Conservation (phyloP, 495 filamentous ascomycete species). For the Neurospora sp. region DNA sequence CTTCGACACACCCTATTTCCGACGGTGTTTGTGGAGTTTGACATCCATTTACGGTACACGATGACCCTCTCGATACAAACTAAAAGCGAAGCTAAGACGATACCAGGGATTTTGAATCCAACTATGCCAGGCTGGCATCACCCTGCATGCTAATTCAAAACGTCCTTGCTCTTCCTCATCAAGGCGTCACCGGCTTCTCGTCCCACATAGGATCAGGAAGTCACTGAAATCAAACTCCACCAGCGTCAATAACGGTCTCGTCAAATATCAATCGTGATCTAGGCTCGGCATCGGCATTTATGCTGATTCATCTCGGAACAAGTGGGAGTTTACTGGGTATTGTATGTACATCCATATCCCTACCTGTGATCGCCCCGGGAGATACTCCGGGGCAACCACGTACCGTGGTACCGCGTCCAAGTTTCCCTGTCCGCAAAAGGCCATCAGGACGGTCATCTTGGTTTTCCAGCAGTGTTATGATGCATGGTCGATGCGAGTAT, state of each 20-base stretch:
- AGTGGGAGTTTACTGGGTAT: not conserved
- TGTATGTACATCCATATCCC: not conserved
- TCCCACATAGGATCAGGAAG: not conserved
- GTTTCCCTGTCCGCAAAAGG: not conserved
- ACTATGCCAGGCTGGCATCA: not conserved
- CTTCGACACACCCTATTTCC: not conserved
- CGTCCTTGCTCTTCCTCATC: not conserved
- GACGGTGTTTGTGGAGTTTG: not conserved
- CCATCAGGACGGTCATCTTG: not conserved
- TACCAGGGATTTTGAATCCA: not conserved
- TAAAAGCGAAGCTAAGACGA: not conserved
- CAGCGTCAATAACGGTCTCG: not conserved
- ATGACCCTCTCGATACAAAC: not conserved
- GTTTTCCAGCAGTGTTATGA: not conserved
- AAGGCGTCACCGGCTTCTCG: not conserved
- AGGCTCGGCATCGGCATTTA: not conserved
- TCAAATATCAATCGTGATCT: not conserved
- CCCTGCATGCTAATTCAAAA: not conserved
- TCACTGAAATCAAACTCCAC: not conserved
- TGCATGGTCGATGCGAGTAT: not conserved
- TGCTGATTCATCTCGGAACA: not conserved
- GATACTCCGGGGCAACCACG: not conserved
- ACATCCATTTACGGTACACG: not conserved
- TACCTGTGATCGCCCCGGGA: not conserved
- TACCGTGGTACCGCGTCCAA: not conserved